phyloP scores from a whole-genome alignment of 176 grass and related monocot species.

The Aegilops tauschii region DNA sequence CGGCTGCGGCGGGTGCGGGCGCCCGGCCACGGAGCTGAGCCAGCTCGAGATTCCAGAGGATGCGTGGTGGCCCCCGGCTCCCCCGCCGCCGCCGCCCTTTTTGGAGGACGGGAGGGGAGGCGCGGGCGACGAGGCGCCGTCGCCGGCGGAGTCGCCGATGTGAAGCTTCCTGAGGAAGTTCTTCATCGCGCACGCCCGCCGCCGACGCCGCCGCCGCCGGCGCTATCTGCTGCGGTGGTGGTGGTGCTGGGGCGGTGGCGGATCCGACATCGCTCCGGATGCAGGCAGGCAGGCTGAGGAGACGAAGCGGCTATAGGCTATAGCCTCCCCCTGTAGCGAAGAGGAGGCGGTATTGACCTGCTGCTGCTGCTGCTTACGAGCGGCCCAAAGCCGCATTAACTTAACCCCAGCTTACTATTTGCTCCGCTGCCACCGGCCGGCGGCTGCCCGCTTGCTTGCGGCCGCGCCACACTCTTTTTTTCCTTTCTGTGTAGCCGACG shows the following conservation, averaged over 20 bases:
- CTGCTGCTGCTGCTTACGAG: conserved; percentile 5
- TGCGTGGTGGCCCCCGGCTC: conserved; percentile 3
- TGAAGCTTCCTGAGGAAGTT: conserved; percentile 98
- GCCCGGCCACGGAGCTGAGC: conserved; percentile 71
- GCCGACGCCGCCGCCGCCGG: conserved; percentile 10
- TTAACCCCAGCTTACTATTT: conserved; percentile 12
- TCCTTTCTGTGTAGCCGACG: neutral
- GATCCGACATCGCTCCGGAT: conserved; percentile 60
- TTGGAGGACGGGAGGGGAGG: conserved; percentile 25
- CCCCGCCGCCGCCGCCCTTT: conserved; percentile 24
- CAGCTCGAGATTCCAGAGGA: conserved; percentile 61
- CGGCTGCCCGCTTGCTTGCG: conserved; percentile 11
- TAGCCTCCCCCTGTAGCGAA: neutral
- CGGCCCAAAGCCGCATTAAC: conserved; percentile 41
- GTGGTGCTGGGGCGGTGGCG: conserved; percentile 36
- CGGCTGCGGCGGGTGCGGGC: conserved; percentile 14
- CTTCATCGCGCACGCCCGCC: conserved; percentile 52
- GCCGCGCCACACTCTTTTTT: neutral
- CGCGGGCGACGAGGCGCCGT: conserved; percentile 37
- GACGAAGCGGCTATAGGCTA: neutral
- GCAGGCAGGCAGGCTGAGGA: neutral
- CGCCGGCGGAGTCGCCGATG: conserved; percentile 57
- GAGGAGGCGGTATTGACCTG: conserved; percentile 51
- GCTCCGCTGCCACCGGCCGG: conserved; percentile 7
- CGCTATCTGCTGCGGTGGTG: neutral